These are phyloP conservation scores for Cutaneotrichosporon mucoides DNA, from an alignment of 1,284 basidiomycete genomes.

Conservation along the genomic window DNA sequence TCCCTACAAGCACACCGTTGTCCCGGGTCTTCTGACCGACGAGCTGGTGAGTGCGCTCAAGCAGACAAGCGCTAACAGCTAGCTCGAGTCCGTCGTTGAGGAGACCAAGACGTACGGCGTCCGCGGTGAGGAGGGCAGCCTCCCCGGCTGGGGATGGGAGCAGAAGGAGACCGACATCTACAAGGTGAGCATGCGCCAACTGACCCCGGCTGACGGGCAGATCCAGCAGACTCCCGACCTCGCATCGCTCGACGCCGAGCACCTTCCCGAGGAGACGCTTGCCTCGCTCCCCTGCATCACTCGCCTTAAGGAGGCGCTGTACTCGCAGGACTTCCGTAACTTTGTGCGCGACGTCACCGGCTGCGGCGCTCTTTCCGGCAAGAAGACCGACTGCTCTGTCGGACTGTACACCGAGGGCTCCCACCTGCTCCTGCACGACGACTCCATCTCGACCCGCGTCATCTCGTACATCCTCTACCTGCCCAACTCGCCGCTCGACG, in stretches of 20 bases:
- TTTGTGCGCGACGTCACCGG: constrained; percentile 87
- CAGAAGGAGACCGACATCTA: constrained; percentile 99
- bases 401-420: constrained; percentile 84
- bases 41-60: constrained; percentile 59
- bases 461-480: constrained; percentile 98
- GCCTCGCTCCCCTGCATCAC: constrained; percentile 73
- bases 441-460: constrained; percentile 91
- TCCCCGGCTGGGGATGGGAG: constrained; percentile 65
- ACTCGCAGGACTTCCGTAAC: constrained; percentile 75
- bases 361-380: constrained; percentile 83
- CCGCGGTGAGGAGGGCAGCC: constrained; percentile 43
- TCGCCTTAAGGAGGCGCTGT: constrained; percentile 83
- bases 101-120: constrained; percentile 46
- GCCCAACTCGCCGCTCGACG: constrained; percentile 69
- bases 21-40: constrained; percentile 79
- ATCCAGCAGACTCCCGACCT: constrained; percentile 98
- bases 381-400: constrained; percentile 93
- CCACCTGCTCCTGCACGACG: constrained; percentile 95
- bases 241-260: constrained; percentile 74
- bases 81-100: constrained; percentile 67
- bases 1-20: constrained; percentile 80
- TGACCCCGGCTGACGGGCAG: constrained; percentile 48
- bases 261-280: constrained; percentile 56
- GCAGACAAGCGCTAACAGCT: constrained; percentile 4
- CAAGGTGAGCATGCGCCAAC: constrained; percentile 59